Conservation (phyloP, 352 stramenopile genomes). For the Globisporangium lucens region DNA sequence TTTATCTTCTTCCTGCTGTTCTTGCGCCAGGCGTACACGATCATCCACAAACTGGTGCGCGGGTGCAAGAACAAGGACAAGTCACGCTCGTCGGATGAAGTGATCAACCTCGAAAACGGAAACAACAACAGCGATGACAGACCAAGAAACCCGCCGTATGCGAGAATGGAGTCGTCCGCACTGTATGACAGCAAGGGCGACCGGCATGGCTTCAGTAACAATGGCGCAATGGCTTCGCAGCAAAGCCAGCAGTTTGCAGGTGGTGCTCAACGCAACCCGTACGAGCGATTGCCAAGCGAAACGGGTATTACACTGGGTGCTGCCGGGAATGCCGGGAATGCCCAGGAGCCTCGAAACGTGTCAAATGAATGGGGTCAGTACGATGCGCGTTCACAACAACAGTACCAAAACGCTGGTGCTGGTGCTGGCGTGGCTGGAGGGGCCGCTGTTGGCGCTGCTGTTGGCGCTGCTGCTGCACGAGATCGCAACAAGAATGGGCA, state of each 20-base stretch:
- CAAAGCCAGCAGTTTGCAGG: slow-evolving; percentile 11
- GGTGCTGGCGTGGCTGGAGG: slow-evolving; percentile 11
- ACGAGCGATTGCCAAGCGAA: slow-evolving; percentile 1
- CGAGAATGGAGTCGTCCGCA: slow-evolving; percentile 21
- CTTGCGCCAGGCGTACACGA: slow-evolving; percentile 73
- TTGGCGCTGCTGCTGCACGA: slow-evolving; percentile 7
- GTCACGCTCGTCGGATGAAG: slow-evolving; percentile 15
- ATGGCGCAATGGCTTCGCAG: not conserved
- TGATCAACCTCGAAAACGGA: slow-evolving; percentile 52
- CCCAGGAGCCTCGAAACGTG: slow-evolving; percentile 1
- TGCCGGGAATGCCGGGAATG: not conserved
- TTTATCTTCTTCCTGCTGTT: slow-evolving; percentile 84
- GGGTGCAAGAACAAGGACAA: slow-evolving; percentile 45
- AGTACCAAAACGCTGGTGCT: slow-evolving; percentile 11
- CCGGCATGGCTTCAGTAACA: not conserved
- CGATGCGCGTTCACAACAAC: slow-evolving; percentile 8
- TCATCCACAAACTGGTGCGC: slow-evolving; percentile 62
- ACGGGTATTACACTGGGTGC: not conserved
- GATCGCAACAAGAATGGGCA: slow-evolving; percentile 11
- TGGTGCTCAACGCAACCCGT: slow-evolving; percentile 11
- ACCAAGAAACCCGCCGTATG: slow-evolving; percentile 12
- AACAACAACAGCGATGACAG: slow-evolving; percentile 22
- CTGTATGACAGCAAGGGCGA: slow-evolving; percentile 14
- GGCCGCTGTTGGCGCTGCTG: not conserved
- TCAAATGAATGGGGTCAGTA: slow-evolving; percentile 10